Percentiles rank a stretch among this genome's conserved stretches.
Evolutionary conservation across 225 moss, liverwort and hornwort genomes (phyloP).

Genomic region (Takakia lepidozioides): DNA sequence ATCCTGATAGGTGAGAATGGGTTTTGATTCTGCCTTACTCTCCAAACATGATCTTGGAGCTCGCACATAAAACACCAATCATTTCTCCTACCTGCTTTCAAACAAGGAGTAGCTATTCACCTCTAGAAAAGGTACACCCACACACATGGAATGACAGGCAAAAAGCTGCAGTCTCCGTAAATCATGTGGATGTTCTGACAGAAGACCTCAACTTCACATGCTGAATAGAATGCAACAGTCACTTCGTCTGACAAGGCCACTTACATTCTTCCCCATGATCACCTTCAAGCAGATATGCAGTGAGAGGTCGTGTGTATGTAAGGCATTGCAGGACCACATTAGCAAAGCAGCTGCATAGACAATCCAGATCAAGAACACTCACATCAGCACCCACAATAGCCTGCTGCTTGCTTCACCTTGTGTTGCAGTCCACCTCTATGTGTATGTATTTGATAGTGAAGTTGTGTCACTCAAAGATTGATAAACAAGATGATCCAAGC

Average conservation of each 20-base stretch:
- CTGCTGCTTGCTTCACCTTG: too few species aligned
- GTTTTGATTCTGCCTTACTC: slow-evolving; percentile 52
- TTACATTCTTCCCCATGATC: slow-evolving; percentile 69
- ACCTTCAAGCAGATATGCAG: slow-evolving; percentile 61
- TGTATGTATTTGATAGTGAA: too few species aligned
- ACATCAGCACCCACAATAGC: background rate
- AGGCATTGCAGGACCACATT: slow-evolving; percentile 96
- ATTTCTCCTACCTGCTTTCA: slow-evolving; percentile 48
- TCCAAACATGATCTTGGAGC: slow-evolving; percentile 80
- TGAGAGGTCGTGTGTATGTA: slow-evolving; percentile 73
- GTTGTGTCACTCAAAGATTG: too few species aligned
- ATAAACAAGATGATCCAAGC: too few species aligned
- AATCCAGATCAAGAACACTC: slow-evolving; percentile 2
- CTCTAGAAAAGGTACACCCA: too few species aligned
- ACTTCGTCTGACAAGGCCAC: slow-evolving; percentile 14
- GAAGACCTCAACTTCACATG: too few species aligned
- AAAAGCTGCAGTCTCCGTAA: too few species aligned
- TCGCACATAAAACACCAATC: slow-evolving; percentile 99
- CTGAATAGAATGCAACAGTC: too few species aligned
- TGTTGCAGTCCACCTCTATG: too few species aligned
- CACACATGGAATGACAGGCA: too few species aligned
- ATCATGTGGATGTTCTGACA: too few species aligned
- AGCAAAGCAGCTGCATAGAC: slow-evolving; percentile 75
- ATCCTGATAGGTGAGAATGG: slow-evolving; percentile 83
- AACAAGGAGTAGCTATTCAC: background rate